These are phyloP conservation scores for Arabidopsis lyrata DNA, from an alignment of 441 rosid species.

Conservation along the genomic window DNA sequence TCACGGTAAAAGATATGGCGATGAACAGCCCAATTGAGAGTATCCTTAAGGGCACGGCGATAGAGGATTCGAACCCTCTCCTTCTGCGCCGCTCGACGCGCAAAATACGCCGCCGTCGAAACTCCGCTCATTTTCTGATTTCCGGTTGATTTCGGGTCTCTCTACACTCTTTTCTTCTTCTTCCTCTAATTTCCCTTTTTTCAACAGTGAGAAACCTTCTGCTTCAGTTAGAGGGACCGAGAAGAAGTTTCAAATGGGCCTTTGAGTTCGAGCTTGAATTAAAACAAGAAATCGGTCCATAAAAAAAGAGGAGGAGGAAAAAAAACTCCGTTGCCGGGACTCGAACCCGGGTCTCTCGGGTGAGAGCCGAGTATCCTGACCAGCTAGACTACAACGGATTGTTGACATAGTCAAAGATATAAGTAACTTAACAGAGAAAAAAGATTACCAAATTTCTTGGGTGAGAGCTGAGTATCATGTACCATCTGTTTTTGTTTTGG, in stretches of 20 bases:
- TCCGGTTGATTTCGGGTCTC: constrained; percentile 28
- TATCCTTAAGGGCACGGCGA: constrained; percentile 91
- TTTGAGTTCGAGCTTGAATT: neutral
- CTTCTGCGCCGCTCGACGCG: constrained; percentile 89
- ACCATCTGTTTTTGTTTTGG: too few species aligned
- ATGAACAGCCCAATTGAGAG: constrained; percentile 97
- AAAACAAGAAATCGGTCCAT: constrained; percentile 4
- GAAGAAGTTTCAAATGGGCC: constrained; percentile 14
- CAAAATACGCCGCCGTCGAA: constrained; percentile 71
- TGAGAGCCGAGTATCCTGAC: constrained; percentile 99
- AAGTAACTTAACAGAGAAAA: neutral
- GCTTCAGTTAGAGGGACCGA: neutral
- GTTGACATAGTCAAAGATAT: neutral
- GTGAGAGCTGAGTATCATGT: too few species aligned
- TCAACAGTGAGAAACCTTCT: constrained; percentile 19
- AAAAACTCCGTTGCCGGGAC: constrained; percentile 75
- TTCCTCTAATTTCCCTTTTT: constrained; percentile 2
- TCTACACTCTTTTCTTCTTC: neutral
- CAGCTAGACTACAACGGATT: constrained; percentile 94
- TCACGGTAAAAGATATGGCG: constrained; percentile 92
- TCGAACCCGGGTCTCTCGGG: constrained; percentile 96
- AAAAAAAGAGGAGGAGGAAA: neutral
- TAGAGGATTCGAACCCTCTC: constrained; percentile 93
- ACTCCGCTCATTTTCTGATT: constrained; percentile 68
- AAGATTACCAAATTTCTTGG: too few species aligned